phyloP scores from a whole-genome alignment of 1,139 yeast genomes.

The Sugiyamaella japonica region DNA sequence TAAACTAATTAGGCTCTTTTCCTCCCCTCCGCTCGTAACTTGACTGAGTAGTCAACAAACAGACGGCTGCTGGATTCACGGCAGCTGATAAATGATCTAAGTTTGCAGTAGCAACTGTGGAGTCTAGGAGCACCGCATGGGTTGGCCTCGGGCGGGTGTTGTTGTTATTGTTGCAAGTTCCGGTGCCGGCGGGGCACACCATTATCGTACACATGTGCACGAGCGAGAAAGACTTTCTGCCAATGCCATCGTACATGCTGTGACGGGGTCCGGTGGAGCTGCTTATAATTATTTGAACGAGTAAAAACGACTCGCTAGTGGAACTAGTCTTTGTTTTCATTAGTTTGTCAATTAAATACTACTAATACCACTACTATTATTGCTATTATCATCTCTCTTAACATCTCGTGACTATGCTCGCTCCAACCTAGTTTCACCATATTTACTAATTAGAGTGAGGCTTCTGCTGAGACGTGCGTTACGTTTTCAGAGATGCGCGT shows the following conservation, averaged over 20 bases:
- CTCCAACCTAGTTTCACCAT: conserved; percentile 3
- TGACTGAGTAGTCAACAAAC: conserved; percentile 8
- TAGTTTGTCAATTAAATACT: too few relatives aligned
- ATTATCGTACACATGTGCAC: neutral
- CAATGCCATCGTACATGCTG: neutral
- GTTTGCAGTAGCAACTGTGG: too few relatives aligned
- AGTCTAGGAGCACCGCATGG: too few relatives aligned
- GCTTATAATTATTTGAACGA: too few relatives aligned
- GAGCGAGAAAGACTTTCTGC: neutral
- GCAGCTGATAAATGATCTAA: neutral
- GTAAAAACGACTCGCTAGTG: too few relatives aligned
- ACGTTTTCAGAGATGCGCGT: conserved; percentile 6
- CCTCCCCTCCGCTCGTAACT: conserved; percentile 2
- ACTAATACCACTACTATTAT: too few relatives aligned
- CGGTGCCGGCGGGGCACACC: neutral
- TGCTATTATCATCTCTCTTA: too few relatives aligned
- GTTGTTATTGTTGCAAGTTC: neutral
- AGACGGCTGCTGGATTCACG: neutral
- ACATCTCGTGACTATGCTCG: neutral
- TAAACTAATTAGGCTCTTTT: conserved; percentile 5
- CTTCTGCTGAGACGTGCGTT: conserved; percentile 8
- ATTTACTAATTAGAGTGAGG: conserved; percentile 2
- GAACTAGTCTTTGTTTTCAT: too few relatives aligned
- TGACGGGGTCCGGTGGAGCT: too few relatives aligned
- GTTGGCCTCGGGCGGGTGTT: neutral